Base-by-base conservation (phyloP, 2,329 filamentous ascomycete species). In the Colletotrichum neosansevieriae region DNA sequence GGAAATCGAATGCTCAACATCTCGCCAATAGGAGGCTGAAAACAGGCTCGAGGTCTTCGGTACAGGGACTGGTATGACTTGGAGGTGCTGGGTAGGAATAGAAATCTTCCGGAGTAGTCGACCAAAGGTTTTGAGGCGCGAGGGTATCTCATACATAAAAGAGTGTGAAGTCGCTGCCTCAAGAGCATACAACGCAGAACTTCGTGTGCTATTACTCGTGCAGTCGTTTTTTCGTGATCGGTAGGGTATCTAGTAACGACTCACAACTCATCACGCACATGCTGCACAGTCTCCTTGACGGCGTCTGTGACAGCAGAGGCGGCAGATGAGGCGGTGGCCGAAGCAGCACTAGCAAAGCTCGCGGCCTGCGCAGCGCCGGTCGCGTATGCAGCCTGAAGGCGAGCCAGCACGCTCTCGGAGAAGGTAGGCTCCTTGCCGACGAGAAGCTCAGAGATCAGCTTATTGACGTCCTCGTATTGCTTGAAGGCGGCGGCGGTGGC, bases 381-480 rank as follows among this genome's bases (percentile, higher is more conserved):
- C 24, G 89, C 88, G 74, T 95, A 96, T 0, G 89, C 92, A 3
- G 87, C 90, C 63, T 88, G 87, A 12, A 97, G 84, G 58, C 91
- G 88, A 59, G 83, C 88, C 79, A 94, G 89, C 3, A 95, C 91
- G 67, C 92, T 94, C 75, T 97, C 92, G 0, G 91, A 94, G 74
- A 94, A 97, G 13, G 90, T 89, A 0, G 92, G 90, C 76, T 97
- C 93, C 77, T 91, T 93, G 60, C 92, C 94, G 45, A 86, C 80
- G 13, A 97, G 83, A 1, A 97, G 83, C 77, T 97, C 93, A 1
- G 91, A 92, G 13, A 97, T 85, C 2, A 96, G 85, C 12, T 86
- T 88, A 75, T 90, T 89, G 5, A 97, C 86, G 29, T 88, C 88
- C 5, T 87, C 86, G 72, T 93, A 94, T 73, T 93, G 91, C 54